Conservation (phyloP, 805 yeast species). For the Lipomyces spencermartinsiae region DNA sequence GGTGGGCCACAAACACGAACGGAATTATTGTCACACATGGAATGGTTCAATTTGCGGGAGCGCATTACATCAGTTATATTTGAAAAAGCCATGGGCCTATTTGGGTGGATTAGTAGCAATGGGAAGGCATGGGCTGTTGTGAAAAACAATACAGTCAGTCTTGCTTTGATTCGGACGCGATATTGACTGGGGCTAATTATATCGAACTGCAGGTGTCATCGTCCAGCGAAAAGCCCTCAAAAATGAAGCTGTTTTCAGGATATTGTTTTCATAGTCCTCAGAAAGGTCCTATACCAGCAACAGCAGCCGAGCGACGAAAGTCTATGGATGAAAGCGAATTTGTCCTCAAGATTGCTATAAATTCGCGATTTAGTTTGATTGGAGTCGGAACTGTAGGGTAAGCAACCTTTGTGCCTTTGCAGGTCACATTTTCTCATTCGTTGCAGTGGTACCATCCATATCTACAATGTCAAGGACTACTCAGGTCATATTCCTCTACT, state of each 20-base stretch:
- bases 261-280: constrained; percentile 19
- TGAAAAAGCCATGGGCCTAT: constrained; percentile 46
- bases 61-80: constrained; percentile 36
- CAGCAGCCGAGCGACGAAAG: constrained; percentile 7
- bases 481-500: constrained; percentile 44
- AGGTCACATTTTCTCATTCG: neutral
- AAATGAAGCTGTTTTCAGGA: constrained; percentile 26
- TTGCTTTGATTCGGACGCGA: neutral
- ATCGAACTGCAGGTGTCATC: constrained; percentile 14
- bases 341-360: constrained; percentile 47
- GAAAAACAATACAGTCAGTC: constrained; percentile 6
- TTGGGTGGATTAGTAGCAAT: constrained; percentile 41
- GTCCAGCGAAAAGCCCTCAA: constrained; percentile 19
- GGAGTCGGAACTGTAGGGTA: constrained; percentile 49
- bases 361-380: constrained; percentile 51
- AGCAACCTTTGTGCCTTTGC: neutral
- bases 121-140: constrained; percentile 43
- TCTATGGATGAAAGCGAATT: constrained; percentile 17
- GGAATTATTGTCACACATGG: constrained; percentile 39
- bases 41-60: constrained; percentile 39
- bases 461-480: constrained; percentile 50
- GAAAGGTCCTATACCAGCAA: constrained; percentile 16
- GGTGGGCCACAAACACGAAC: constrained; percentile 39
- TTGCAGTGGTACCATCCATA: constrained; percentile 46
- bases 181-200: neutral